phyloP scores from a whole-genome alignment of 2,329 filamentous ascomycete species.

The Orbilia ellipsospora region DNA sequence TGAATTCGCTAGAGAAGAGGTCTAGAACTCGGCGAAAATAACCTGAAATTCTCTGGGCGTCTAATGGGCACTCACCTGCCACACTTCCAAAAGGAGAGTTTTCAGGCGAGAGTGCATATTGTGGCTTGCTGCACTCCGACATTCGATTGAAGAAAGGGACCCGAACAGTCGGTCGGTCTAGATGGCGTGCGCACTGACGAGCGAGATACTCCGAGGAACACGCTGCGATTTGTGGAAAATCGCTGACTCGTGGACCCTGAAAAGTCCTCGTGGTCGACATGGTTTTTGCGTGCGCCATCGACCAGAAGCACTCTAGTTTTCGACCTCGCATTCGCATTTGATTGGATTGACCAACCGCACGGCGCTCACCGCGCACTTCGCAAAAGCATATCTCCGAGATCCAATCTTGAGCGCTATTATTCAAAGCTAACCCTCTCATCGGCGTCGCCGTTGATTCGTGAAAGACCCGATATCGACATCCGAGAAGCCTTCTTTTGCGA shows the following conservation, averaged over 20 bases:
- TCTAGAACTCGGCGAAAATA: constrained; percentile 53
- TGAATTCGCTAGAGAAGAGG: constrained; percentile 20
- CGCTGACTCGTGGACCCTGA: background rate
- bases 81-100: constrained; percentile 42
- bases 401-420: background rate
- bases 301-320: background rate
- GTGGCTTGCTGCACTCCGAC: constrained; percentile 37
- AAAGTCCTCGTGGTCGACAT: constrained; percentile 11
- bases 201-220: constrained; percentile 6
- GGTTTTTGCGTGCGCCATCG: constrained; percentile 17
- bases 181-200: constrained; percentile 8
- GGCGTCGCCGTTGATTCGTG: constrained; percentile 23
- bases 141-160: too few species aligned
- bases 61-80: constrained; percentile 33
- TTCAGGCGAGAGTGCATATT: constrained; percentile 43
- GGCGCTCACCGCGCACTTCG: too few species aligned
- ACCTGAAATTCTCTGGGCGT: background rate
- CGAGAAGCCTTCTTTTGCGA: constrained; percentile 10
- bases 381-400: constrained; percentile 37
- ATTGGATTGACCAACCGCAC: background rate
- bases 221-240: background rate
- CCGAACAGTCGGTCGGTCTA: background rate
- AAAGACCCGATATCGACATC: constrained; percentile 1
- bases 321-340: background rate
- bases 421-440: constrained; percentile 1